Evolutionary conservation across 192 early-diverging fungal species (phyloP).

Genomic region (Obelidium mucronatum): DNA sequence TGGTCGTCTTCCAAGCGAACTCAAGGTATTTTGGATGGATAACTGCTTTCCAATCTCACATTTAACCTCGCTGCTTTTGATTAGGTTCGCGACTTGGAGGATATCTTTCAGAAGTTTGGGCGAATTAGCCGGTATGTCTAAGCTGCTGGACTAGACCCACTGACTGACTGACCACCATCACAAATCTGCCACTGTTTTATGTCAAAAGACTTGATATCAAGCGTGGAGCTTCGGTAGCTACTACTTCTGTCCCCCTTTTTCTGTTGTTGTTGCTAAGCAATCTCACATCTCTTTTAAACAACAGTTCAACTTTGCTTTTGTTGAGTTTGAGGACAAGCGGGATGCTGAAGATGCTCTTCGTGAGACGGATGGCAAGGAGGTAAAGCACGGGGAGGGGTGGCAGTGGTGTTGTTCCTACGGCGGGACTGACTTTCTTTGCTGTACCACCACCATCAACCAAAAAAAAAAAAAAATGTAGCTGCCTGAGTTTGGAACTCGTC

Average conservation of each 20-base stretch:
- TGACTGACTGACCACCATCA: no score
- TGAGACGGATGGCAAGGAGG: constrained; percentile 35
- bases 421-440: background rate
- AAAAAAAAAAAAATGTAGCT: no score
- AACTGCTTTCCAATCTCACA: no score
- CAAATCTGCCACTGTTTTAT: background rate
- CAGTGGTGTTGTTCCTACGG: background rate
- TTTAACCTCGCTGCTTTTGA: background rate
- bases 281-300: background rate
- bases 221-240: constrained; percentile 22
- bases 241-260: background rate
- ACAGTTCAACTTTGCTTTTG: constrained; percentile 59
- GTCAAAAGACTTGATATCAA: constrained; percentile 45
- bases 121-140: constrained; percentile 42
- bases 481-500: constrained; percentile 5
- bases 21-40: no score
- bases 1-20: constrained; percentile 9
- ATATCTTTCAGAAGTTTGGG: constrained; percentile 59
- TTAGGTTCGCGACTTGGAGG: constrained; percentile 51
- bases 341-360: constrained; percentile 54
- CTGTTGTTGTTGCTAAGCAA: background rate
- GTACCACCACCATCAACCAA: no score
- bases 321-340: constrained; percentile 55
- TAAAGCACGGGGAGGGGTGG: background rate
- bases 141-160: background rate